Base-by-base conservation (phyloP, 2,329 filamentous ascomycete species). In the Ophiobolus disseminans region DNA sequence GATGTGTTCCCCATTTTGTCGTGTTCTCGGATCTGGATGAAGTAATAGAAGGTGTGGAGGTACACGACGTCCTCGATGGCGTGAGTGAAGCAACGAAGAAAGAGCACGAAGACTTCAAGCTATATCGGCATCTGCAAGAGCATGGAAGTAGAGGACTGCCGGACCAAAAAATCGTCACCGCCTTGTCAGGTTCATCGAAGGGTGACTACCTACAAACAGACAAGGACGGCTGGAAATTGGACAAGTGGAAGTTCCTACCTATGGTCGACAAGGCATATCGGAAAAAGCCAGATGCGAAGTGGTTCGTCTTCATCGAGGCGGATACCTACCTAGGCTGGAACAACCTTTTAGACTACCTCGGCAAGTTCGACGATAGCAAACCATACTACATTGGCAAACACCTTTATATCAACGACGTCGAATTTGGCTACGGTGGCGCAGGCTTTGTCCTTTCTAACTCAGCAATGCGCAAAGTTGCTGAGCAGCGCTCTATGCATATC, bases 11-110 rank as follows among this genome's bases (percentile, higher is more conserved):
- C 32, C 68, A 84, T 66, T 81, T 78, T 48, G 73, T 80, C 26
- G 76, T 86, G 48, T 82, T 82, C 64, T 85, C 83, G 32, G 84
- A 86, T 62, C 78, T 80, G 50, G 80, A 81, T 30, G 82, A 86
- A 62, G 73, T 76, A 80, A 57, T 76, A 69, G 40, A 81, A 76
- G 50, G 75, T 73, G 45, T 76, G 69, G 71, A 80, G 52, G 78
- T 84, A 59, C 77, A 78, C 41, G 62, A 73, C 41, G 65, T 72
- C n/a, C 69, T 84, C n/a, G 70, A 70, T 30, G 72, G 75, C 22
- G 74, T 83, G 50, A 71, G 61, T 21, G 59, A 69, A 22, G 45
- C 55, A 20, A 65, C 70, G 69, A 63, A 65, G 66, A 59, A 67
- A 7, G 69, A 72, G 21, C 69, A 80, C 39, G 70, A 76, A 2